phyloP scores from a whole-genome alignment of 2,329 filamentous ascomycete species.

The Helotiales sp. region DNA sequence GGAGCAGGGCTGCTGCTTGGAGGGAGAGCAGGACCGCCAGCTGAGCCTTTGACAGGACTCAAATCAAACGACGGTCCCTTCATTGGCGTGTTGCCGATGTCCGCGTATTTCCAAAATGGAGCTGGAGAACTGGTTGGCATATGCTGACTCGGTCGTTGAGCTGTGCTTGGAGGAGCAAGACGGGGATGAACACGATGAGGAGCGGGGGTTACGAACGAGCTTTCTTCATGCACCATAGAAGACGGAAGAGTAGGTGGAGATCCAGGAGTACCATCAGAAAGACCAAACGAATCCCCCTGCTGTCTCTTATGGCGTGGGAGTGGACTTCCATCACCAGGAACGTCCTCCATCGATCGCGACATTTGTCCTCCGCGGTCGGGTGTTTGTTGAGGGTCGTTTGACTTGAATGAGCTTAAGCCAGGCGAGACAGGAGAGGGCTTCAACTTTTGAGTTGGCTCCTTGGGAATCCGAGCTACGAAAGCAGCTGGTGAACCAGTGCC shows the following conservation, averaged over 20 bases:
- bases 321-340: constrained; percentile 60
- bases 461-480: constrained; percentile 44
- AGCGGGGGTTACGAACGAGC: constrained; percentile 72
- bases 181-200: constrained; percentile 75
- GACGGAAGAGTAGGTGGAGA: constrained; percentile 65
- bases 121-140: constrained; percentile 86
- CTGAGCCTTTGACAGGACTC: constrained; percentile 59
- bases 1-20: constrained; percentile 64
- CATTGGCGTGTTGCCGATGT: constrained; percentile 75
- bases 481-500: constrained; percentile 59
- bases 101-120: constrained; percentile 87
- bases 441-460: constrained; percentile 60
- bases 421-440: constrained; percentile 63
- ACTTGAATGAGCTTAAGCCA: constrained; percentile 54
- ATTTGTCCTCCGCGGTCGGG: constrained; percentile 57
- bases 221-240: constrained; percentile 65
- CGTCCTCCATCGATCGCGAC: constrained; percentile 33
- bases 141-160: constrained; percentile 80
- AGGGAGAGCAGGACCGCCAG: constrained; percentile 43
- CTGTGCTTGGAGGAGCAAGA: constrained; percentile 79
- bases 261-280: constrained; percentile 57
- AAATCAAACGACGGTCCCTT: constrained; percentile 57
- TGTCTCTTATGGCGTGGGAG: constrained; percentile 60
- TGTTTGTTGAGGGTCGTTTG: constrained; percentile 55
- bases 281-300: constrained; percentile 50